phyloP scores from a whole-genome alignment of 1,284 basidiomycete genomes.

The Chalciporus sp. region DNA sequence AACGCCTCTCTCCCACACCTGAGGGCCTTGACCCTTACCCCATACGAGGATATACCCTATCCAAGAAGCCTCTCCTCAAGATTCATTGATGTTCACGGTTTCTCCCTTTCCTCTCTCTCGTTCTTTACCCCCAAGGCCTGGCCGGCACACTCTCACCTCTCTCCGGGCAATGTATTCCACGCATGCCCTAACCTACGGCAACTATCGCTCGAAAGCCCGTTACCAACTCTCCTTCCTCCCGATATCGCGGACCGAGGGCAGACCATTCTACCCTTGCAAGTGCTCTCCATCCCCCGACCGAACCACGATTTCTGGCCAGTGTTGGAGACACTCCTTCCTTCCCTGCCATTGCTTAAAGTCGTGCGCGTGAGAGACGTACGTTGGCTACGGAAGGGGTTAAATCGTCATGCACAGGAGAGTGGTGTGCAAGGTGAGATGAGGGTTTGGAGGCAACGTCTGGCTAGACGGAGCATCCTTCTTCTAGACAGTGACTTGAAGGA shows the following conservation, averaged over 20 bases:
- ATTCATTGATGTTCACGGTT: constrained; percentile 69
- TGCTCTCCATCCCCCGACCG: constrained; percentile 74
- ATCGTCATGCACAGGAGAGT: constrained; percentile 60
- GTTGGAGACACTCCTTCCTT: constrained; percentile 57
- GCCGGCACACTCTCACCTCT: constrained; percentile 65
- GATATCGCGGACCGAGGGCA: constrained; percentile 34
- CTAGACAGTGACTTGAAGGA: constrained; percentile 71
- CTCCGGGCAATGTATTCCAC: constrained; percentile 54
- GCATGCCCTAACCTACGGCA: constrained; percentile 61
- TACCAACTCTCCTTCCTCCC: constrained; percentile 49
- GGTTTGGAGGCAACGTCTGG: constrained; percentile 65
- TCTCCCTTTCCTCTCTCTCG: constrained; percentile 60
- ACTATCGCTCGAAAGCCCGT: constrained; percentile 68
- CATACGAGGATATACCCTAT: constrained; percentile 65
- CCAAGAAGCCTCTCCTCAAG: constrained; percentile 57
- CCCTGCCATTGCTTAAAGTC: constrained; percentile 54
- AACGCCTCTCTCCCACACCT: constrained; percentile 65
- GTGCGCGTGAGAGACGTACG: constrained; percentile 68
- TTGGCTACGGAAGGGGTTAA: constrained; percentile 71
- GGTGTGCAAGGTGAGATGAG: constrained; percentile 79
- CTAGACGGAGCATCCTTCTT: constrained; percentile 55
- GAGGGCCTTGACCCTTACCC: constrained; percentile 71
- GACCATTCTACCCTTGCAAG: constrained; percentile 50
- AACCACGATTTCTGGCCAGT: constrained; percentile 54
- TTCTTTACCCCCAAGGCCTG: constrained; percentile 72